A percentile compares a stretch with the other conserved stretches of the same genome.
These are phyloP conservation scores for Thielaviopsis ethacetica DNA, from an alignment of 2,329 filamentous ascomycete genomes.

Conservation along the genomic window DNA sequence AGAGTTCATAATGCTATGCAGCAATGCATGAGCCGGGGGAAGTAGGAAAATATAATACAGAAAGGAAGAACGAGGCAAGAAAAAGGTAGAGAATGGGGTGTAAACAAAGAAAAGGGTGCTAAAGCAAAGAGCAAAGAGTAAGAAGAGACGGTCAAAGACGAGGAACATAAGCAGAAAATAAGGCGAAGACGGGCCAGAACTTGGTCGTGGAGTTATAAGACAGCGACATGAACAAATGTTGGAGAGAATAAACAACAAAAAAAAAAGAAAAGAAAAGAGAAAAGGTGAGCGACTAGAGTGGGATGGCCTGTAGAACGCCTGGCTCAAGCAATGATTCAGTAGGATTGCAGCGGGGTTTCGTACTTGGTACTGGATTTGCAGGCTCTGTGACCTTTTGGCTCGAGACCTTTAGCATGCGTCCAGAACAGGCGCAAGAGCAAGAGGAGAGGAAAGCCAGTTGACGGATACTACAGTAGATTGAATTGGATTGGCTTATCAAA, in stretches of 20 bases:
- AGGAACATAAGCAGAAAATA: neutral
- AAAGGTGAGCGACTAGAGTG: neutral
- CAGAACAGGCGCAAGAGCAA: neutral
- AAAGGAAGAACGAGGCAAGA: neutral
- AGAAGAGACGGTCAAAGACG: neutral
- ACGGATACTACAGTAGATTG: neutral
- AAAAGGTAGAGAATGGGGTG: neutral
- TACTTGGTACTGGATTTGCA: neutral
- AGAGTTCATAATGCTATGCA: slow-evolving; percentile 2
- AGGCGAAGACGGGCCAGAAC: neutral
- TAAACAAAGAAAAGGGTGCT: neutral
- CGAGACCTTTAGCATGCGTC: neutral
- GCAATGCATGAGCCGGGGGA: neutral
- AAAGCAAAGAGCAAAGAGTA: neutral
- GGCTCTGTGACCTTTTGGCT: neutral
- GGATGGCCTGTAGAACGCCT: neutral
- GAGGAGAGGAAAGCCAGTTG: neutral
- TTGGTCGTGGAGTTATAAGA: neutral
- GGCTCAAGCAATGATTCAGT: neutral
- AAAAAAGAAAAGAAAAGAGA: neutral
- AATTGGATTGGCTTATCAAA: neutral
- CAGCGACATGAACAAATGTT: neutral
- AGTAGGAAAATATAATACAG: neutral
- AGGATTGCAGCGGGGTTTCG: neutral
- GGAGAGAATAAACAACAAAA: neutral